Percentiles rank a stretch among this genome's conserved stretches.
phyloP scores from a whole-genome alignment of 78 protist genomes.

The Dictyostelium intermedium region DNA sequence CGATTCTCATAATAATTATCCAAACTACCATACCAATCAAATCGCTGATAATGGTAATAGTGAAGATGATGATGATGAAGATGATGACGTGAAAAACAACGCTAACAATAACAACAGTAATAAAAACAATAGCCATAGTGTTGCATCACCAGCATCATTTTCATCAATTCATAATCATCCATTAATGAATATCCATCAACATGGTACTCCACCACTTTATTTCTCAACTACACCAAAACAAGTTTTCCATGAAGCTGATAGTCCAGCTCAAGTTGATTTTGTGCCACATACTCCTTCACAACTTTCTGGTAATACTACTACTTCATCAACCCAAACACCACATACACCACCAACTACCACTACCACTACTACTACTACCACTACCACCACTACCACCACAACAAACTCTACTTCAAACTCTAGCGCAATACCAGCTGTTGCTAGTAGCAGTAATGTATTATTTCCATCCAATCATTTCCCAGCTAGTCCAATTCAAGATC shows the following conservation, averaged over 20 bases:
- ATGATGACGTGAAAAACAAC: not conserved
- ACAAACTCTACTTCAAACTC: not conserved
- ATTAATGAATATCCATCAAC: not conserved
- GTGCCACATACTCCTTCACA: not conserved
- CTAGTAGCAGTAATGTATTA: not conserved
- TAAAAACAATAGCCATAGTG: not conserved
- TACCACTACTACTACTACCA: not conserved
- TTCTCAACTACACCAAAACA: not conserved
- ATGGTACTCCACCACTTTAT: conserved; percentile 12
- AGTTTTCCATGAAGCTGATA: not conserved
- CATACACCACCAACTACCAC: not conserved
- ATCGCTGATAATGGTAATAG: not conserved
- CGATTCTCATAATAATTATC: not conserved
- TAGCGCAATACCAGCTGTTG: not conserved
- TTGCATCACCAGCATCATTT: not conserved
- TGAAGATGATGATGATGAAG: not conserved
- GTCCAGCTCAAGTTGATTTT: not conserved
- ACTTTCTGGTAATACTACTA: conserved; percentile 2
- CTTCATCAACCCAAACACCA: not conserved
- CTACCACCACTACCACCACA: not conserved
- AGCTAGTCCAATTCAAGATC: conserved; percentile 14
- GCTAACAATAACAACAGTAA: not conserved
- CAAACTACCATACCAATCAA: not conserved
- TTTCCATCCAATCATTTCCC: conserved; percentile 13
- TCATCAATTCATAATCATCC: not conserved